Evolutionary conservation across 371 early-diverging fungal genomes (phyloP), one percentile per base, ranked within the genome.

Genomic region (Parasitella parasitica): DNA sequence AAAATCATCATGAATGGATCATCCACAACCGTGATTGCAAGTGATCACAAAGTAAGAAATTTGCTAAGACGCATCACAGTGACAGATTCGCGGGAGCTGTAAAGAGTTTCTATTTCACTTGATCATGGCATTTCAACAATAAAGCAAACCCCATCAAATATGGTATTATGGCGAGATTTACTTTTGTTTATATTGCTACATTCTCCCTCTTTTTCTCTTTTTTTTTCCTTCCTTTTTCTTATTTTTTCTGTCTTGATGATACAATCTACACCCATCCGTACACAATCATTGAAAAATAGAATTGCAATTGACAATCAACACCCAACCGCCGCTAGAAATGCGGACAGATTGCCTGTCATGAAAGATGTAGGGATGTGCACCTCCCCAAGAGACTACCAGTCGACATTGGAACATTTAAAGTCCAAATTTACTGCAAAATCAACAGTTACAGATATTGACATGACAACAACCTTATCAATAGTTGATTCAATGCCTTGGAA

Each of bases 21-120:
- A 7, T 39, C 36, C 8, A 66, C 63, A 2, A 63, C 57, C 1
- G 61, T 72, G 16, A 37, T 66, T 24, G 63, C 72, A 1, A 61
- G 55, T 51, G 54, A 69, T 43, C 52, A 69, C 37, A 41, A 63
- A 46, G 53, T 59, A 28, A 39, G 72, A 34, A 36, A 59, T n/a
- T 18, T 72, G 2, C 28, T 72, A 51, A 26, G 64, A 35, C 53
- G 51, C 28, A 64, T 48, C 41, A 46, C 38, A 26, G 38, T 59
- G 54, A 55, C 56, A n/a, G 58, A 57, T 34, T 35, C 41, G 24
- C 58, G 46, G 41, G 41, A 57, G 32, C 43, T 57, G 28, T 57
- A 46, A 46, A 24, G 22, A 36, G 34, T n/a, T n/a, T 2, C 6
- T 32, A 38, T 6, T 28, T 4, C 11, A 27, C 30, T 30, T 3